phyloP scores from a whole-genome alignment of 257 asterid species.

The Paraleonurus japonicus region DNA sequence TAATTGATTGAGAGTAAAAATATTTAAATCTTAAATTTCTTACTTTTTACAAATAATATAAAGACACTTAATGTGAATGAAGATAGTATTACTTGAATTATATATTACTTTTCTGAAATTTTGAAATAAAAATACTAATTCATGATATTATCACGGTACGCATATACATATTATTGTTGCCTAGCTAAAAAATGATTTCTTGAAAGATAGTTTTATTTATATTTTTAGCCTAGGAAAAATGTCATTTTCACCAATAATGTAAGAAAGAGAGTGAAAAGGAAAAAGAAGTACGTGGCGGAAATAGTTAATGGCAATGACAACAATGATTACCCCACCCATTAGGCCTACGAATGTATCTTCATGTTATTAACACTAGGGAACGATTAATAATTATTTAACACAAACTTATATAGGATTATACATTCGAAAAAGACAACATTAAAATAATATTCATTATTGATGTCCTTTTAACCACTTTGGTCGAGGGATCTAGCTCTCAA shows the following conservation, averaged over 20 bases:
- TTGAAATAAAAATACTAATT: too few species aligned
- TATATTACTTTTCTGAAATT: too few species aligned
- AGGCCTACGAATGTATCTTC: constrained; percentile 23
- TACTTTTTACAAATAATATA: too few species aligned
- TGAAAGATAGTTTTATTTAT: neutral
- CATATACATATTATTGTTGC: neutral
- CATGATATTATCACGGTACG: neutral
- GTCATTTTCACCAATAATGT: constrained; percentile 22
- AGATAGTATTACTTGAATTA: too few species aligned
- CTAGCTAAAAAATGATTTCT: neutral
- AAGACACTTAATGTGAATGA: too few species aligned
- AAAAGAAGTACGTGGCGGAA: constrained; percentile 34
- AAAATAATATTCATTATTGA: neutral
- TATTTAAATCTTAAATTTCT: too few species aligned
- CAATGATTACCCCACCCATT: constrained; percentile 37
- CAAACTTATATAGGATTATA: neutral
- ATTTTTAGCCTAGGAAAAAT: neutral
- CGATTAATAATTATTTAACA: neutral
- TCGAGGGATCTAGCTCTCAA: constrained; percentile 21
- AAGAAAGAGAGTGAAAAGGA: neutral
- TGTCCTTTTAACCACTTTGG: neutral
- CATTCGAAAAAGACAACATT: neutral
- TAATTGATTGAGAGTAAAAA: too few species aligned
- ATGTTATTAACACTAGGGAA: neutral
- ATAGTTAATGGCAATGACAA: constrained; percentile 12